Evolutionary conservation across 495 filamentous ascomycete species (phyloP).

Genomic region (Xylaria telfairii): DNA sequence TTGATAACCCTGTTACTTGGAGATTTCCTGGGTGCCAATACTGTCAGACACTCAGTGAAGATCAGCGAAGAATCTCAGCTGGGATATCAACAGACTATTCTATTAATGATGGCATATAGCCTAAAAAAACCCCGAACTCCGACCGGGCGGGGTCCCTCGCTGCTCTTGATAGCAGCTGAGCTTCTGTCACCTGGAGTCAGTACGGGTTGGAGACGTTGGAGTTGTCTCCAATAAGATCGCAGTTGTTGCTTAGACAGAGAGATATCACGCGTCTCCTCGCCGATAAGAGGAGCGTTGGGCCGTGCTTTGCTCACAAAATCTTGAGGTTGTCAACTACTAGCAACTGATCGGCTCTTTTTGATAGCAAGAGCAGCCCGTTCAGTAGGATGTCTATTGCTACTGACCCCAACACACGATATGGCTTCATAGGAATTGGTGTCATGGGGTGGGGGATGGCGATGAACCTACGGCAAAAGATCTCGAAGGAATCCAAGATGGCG

Average conservation of each 20-base stretch:
- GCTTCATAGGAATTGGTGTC: constrained; percentile 25
- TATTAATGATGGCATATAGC: constrained; percentile 8
- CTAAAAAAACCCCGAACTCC: constrained; percentile 16
- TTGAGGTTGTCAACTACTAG: not conserved
- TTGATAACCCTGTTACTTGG: not conserved
- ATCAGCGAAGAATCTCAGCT: not conserved
- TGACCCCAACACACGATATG: constrained; percentile 16
- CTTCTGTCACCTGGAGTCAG: not conserved
- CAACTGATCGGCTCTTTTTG: not conserved
- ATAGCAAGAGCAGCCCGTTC: too few relatives aligned
- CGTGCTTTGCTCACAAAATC: not conserved
- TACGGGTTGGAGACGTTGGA: not conserved
- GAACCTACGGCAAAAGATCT: constrained; percentile 50
- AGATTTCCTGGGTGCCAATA: not conserved
- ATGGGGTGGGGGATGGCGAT: constrained; percentile 54
- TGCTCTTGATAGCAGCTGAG: not conserved
- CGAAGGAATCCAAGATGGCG: constrained; percentile 42
- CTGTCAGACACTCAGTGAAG: not conserved
- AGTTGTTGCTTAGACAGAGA: not conserved
- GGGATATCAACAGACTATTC: not conserved
- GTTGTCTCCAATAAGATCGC: not conserved
- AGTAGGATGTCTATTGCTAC: constrained; percentile 7
- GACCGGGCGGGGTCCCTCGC: not conserved
- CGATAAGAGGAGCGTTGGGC: not conserved
- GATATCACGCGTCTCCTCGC: not conserved